Evolutionary conservation across 305 asterid species (phyloP).

Genomic region (Fraxinus platypoda): DNA sequence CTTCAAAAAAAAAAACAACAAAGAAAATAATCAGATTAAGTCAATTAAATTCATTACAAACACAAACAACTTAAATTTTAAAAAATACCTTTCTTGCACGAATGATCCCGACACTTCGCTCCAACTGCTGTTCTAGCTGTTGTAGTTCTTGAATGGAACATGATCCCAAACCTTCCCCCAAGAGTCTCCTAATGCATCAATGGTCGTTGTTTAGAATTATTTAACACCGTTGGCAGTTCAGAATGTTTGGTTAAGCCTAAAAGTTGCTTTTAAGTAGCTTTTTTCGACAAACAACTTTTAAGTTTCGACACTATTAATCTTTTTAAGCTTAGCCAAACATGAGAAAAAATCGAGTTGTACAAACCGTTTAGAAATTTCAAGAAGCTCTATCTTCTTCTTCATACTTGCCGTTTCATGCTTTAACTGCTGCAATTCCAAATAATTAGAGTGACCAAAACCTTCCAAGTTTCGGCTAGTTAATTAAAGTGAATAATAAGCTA

Average conservation of each 20-base stretch:
- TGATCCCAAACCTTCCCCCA: conserved; percentile 72
- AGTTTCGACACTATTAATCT: neutral
- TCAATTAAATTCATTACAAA: neutral
- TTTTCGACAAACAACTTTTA: neutral
- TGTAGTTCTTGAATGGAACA: conserved; percentile 74
- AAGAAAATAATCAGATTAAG: neutral
- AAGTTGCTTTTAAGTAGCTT: neutral
- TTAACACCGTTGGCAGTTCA: neutral
- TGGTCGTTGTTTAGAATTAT: neutral
- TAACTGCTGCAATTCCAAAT: conserved; percentile 44
- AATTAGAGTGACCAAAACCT: neutral
- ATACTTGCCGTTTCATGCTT: conserved; percentile 64
- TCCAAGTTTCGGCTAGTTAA: neutral
- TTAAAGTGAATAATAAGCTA: neutral
- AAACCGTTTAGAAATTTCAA: conserved; percentile 70
- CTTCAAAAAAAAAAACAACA: conserved; percentile 29
- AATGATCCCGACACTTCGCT: conserved; percentile 56
- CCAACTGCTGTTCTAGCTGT: conserved; percentile 71
- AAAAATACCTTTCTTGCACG: conserved; percentile 64
- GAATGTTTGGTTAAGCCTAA: neutral
- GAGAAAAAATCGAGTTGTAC: neutral
- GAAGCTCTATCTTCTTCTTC: conserved; percentile 77
- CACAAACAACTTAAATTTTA: neutral
- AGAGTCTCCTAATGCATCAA: conserved; percentile 49
- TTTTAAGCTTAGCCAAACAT: neutral